phyloP scores from a whole-genome alignment of 208 protist species.

The Trypanosoma rangeli region DNA sequence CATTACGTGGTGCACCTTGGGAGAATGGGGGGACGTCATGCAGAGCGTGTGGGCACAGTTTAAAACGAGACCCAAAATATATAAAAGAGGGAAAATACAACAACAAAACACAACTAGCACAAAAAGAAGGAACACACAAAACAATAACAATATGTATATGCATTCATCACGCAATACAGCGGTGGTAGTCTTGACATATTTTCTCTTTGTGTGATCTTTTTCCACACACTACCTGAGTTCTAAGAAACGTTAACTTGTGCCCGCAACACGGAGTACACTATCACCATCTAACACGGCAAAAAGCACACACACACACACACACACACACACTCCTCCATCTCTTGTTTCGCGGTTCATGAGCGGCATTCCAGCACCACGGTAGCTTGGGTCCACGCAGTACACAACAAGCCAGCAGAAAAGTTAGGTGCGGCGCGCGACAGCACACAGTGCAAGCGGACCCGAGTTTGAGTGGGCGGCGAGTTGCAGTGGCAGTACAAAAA shows the following conservation, averaged over 20 bases:
- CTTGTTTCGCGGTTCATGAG: not conserved
- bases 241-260: constrained; percentile 1
- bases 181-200: too few relatives aligned
- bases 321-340: not conserved
- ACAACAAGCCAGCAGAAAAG: not conserved
- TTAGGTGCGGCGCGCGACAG: not conserved
- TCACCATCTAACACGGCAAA: not conserved
- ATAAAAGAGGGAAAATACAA: constrained; percentile 1
- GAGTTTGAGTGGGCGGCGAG: not conserved
- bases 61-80: not conserved
- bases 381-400: not conserved
- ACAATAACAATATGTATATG: not conserved
- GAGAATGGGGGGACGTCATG: not conserved
- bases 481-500: not conserved
- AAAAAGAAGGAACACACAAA: constrained; percentile 1
- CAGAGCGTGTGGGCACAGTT: not conserved
- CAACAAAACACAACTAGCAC: constrained; percentile 6
- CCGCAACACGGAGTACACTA: not conserved
- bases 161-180: not conserved
- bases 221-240: not conserved
- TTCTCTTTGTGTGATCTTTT: not conserved
- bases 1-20: not conserved
- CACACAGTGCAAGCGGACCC: not conserved
- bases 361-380: not conserved
- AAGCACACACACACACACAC: not conserved